Conservation (phyloP, 768 basidiomycete species). For the Suillus ampliporus region DNA sequence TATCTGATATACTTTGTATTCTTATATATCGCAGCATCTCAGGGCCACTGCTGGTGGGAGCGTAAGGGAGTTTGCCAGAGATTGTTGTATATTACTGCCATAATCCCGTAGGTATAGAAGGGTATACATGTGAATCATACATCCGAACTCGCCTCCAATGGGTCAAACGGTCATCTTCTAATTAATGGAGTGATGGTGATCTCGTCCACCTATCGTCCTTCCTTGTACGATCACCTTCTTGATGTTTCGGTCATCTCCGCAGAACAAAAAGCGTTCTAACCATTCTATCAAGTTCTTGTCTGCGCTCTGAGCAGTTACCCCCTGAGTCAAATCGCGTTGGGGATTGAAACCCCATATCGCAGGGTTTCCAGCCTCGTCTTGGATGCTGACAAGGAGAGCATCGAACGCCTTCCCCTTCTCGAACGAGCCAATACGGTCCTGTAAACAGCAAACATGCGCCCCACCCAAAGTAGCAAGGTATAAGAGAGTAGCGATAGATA, state of each 20-base stretch:
- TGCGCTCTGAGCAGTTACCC: slow-evolving; percentile 31
- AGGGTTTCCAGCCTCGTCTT: slow-evolving; percentile 57
- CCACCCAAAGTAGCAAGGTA: slow-evolving; percentile 94
- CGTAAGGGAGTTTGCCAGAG: neutral
- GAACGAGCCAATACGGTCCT: slow-evolving; percentile 76
- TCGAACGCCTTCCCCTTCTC: slow-evolving; percentile 87
- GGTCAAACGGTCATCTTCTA: neutral
- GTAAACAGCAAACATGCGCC: slow-evolving; percentile 79
- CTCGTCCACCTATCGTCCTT: slow-evolving; percentile 71
- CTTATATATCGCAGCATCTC: neutral
- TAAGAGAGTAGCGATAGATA: slow-evolving; percentile 77
- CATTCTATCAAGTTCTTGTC: slow-evolving; percentile 51
- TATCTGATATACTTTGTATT: slow-evolving; percentile 12
- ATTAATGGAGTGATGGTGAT: slow-evolving; percentile 33
- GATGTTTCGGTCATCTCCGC: slow-evolving; percentile 88
- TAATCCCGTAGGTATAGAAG: neutral
- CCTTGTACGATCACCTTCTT: slow-evolving; percentile 86
- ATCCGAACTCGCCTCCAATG: neutral
- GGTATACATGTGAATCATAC: neutral
- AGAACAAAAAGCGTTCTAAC: slow-evolving; percentile 86
- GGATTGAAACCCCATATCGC: slow-evolving; percentile 52
- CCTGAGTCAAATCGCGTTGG: slow-evolving; percentile 37
- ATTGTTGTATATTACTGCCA: neutral
- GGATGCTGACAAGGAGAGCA: slow-evolving; percentile 75
- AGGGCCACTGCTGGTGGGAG: neutral